phyloP scores from a whole-genome alignment of 257 asterid genomes.

The Echium plantagineum region DNA sequence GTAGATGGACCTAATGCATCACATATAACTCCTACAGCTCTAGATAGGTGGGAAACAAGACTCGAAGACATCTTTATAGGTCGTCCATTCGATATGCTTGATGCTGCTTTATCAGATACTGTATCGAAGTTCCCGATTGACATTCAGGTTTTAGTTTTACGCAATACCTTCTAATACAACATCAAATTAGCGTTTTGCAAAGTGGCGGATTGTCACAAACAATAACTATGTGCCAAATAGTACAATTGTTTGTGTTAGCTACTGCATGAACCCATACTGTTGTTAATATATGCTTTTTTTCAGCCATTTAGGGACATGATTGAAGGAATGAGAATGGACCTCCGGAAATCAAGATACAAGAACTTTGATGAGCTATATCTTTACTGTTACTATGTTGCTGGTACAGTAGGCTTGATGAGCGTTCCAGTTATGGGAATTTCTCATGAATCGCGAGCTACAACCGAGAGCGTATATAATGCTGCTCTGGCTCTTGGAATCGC shows the following conservation, averaged over 20 bases:
- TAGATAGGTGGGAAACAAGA: conserved; percentile 92
- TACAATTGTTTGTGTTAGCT: neutral
- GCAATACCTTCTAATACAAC: neutral
- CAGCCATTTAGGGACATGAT: conserved; percentile 16
- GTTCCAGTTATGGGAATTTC: conserved; percentile 12
- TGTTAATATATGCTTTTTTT: neutral
- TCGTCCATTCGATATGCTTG: conserved; percentile 94
- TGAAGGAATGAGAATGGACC: conserved; percentile 16
- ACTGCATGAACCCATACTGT: neutral
- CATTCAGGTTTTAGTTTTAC: conserved; percentile 53
- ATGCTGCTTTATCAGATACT: conserved; percentile 90
- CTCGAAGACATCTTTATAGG: conserved; percentile 78
- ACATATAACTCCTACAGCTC: conserved; percentile 80
- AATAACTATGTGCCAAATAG: neutral
- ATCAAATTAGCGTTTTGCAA: neutral
- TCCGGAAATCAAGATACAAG: conserved; percentile 8
- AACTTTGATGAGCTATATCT: conserved; percentile 13
- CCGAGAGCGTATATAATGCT: conserved; percentile 10
- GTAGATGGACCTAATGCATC: conserved; percentile 99
- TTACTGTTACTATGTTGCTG: conserved; percentile 14
- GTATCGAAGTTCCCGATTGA: conserved; percentile 74
- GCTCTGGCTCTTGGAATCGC: conserved; percentile 15
- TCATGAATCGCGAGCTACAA: conserved; percentile 7
- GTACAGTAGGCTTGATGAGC: conserved; percentile 14
- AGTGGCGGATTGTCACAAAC: neutral